These are phyloP conservation scores for Stipa capillata DNA, from an alignment of 176 grass and related monocot species.

Conservation along the genomic window DNA sequence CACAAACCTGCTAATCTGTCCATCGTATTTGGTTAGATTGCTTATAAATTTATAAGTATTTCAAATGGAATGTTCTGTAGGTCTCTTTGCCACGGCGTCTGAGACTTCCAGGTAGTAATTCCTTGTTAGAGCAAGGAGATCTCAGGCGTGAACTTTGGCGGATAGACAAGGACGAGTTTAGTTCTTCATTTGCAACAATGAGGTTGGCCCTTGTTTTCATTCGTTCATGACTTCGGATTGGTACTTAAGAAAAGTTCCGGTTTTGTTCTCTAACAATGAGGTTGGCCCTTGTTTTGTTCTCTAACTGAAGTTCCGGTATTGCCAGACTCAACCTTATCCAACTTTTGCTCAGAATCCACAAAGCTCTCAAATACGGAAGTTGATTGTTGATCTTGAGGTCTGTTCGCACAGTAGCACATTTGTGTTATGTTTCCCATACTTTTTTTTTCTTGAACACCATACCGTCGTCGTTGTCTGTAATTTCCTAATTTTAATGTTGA, in stretches of 20 bases:
- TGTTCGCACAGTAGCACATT: background rate
- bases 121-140: slow-evolving; percentile 46
- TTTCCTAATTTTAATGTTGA: slow-evolving; percentile 31
- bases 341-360: slow-evolving; percentile 68
- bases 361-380: slow-evolving; percentile 53
- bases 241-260: background rate
- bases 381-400: slow-evolving; percentile 90
- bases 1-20: background rate
- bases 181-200: slow-evolving; percentile 88
- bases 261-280: too few species aligned
- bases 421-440: background rate
- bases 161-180: slow-evolving; percentile 81
- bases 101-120: slow-evolving; percentile 61
- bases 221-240: background rate
- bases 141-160: slow-evolving; percentile 62
- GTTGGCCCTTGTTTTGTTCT: slow-evolving; percentile 12
- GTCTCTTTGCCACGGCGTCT: slow-evolving; percentile 73
- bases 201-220: slow-evolving; percentile 44
- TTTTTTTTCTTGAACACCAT: too few species aligned
- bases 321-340: slow-evolving; percentile 72
- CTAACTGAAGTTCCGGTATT: slow-evolving; percentile 24
- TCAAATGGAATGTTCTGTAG: slow-evolving; percentile 29
- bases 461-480: slow-evolving; percentile 3
- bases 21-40: slow-evolving; percentile 15
- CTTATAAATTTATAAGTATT: slow-evolving; percentile 22